Conservation (phyloP, 2,329 filamentous ascomycete species). For the Fusarium guadeloupense region DNA sequence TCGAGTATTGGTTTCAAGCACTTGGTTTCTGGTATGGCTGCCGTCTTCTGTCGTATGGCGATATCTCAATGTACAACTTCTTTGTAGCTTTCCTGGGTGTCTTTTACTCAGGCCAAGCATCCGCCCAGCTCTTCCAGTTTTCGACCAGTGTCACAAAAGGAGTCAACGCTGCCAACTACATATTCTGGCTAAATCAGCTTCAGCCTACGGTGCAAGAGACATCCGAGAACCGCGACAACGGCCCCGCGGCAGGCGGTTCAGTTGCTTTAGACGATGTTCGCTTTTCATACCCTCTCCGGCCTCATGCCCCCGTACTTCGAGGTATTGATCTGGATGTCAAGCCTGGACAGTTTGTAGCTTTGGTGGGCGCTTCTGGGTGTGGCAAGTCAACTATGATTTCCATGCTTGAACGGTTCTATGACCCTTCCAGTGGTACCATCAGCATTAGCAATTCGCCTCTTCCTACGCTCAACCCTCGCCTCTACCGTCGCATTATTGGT, state of each 20-base stretch:
- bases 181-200: constrained; percentile 58
- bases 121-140: constrained; percentile 55
- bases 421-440: constrained; percentile 57
- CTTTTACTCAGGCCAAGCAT: constrained; percentile 56
- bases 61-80: constrained; percentile 62
- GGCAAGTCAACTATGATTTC: constrained; percentile 70
- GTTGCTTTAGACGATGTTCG: constrained; percentile 64
- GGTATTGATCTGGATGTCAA: constrained; percentile 51
- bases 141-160: constrained; percentile 64
- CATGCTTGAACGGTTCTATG: constrained; percentile 58
- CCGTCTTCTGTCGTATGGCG: constrained; percentile 50
- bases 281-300: constrained; percentile 69
- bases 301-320: constrained; percentile 52
- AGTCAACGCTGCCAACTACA: constrained; percentile 59
- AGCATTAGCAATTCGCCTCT: constrained; percentile 56
- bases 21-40: constrained; percentile 56
- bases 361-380: constrained; percentile 63
- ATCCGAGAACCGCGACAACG: constrained; percentile 49
- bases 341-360: constrained; percentile 60
- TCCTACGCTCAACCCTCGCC: constrained; percentile 54
- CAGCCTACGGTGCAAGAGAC: constrained; percentile 55
- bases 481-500: constrained; percentile 62
- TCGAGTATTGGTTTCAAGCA: constrained; percentile 52
- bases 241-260: constrained; percentile 45
- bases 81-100: constrained; percentile 62